Evolutionary conservation across 164 flowering plant genomes (phyloP), one percentile per base, ranked within the genome.

Genomic region (Protea cynaroides): DNA sequence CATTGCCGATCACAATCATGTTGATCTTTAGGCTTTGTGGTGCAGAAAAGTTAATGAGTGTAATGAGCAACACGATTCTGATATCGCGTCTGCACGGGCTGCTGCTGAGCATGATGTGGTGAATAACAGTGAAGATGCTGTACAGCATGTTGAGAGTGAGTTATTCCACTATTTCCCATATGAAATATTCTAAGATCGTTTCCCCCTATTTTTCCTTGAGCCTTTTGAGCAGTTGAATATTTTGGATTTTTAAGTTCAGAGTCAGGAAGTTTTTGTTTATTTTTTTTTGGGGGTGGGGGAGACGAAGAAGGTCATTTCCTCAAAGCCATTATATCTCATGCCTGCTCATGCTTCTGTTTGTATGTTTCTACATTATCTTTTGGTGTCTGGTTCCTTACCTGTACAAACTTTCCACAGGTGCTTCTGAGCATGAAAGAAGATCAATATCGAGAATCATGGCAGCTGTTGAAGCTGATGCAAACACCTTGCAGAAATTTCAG

Each of bases 21-120:
- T 29, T 44, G 49, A 14, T 44, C 6, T 49, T 49, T 49, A 4
- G 8, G 12, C 21, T 65, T 25, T 69, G 64, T 70, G 63, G 12
- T 75, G 58, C 79, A 95, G 99, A 67, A 76, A 71, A 72, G 81
- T 82, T 21, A 65, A 67, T 25, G 81, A 82, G n/a, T 64, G 74
- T 63, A 88, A 86, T 68, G 90, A 81, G 59, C 88, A 81, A 40
- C 93, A 89, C 74, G 84, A 79, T 68, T 49, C 25, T 43, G 97
- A 91, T 71, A 71, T 91, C 51, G 73, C 67, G 72, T 70, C 85
- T 46, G 84, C 87, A 36, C 71, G 90, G 58, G 68, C 57, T 65
- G 78, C 82, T n/a, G 92, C 85, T 36, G 96, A 85, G 72, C 70
- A 80, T 50, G 99, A 85, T 74, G 81, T 76, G 22, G 72, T 73